These are phyloP conservation scores for Colletotrichum sp. DNA, from an alignment of 2,329 filamentous ascomycete genomes.

Conservation along the genomic window DNA sequence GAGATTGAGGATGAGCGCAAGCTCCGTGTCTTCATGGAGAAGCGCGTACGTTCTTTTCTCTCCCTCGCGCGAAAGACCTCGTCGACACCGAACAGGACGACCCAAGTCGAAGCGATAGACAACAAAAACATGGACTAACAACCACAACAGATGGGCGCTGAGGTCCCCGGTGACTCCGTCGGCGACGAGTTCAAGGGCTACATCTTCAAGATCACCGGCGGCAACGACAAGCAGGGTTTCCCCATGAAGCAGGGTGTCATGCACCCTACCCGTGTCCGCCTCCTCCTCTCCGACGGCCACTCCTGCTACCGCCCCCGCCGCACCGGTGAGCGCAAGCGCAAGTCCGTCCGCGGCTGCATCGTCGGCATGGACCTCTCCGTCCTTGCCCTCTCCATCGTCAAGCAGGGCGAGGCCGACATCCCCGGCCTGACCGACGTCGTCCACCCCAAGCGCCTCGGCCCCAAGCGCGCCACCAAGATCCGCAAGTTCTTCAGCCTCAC, in stretches of 20 bases:
- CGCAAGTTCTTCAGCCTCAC: slow-evolving; percentile 99
- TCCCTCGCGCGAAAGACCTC: not conserved
- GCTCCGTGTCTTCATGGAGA: slow-evolving; percentile 98
- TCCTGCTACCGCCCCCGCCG: slow-evolving; percentile 99
- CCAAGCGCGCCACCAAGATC: slow-evolving; percentile 99
- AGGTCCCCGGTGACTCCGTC: slow-evolving; percentile 92
- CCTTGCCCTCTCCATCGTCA: slow-evolving; percentile 92
- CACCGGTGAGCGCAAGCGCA: slow-evolving; percentile 98
- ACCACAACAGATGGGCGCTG: slow-evolving; percentile 75
- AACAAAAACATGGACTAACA: slow-evolving; percentile 36
- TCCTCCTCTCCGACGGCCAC: slow-evolving; percentile 95
- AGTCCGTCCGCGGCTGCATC: slow-evolving; percentile 99
- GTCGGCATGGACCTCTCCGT: slow-evolving; percentile 95
- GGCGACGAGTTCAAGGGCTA: slow-evolving; percentile 99
- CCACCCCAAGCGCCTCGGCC: slow-evolving; percentile 98
- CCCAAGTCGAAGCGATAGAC: slow-evolving; percentile 4
- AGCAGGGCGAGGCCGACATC: slow-evolving; percentile 95
- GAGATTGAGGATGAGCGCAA: slow-evolving; percentile 99
- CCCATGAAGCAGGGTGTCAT: slow-evolving; percentile 99
- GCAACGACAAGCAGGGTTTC: slow-evolving; percentile 99
- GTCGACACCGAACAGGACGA: slow-evolving; percentile 15
- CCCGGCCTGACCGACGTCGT: slow-evolving; percentile 97
- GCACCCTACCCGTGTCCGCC: slow-evolving; percentile 97
- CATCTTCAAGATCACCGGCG: slow-evolving; percentile 98
- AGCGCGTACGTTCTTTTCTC: slow-evolving; percentile 70